Percentiles rank a stretch among this genome's conserved stretches.
Conservation (phyloP, 2,329 filamentous ascomycete genomes). For the Aureobasidium sp. region DNA sequence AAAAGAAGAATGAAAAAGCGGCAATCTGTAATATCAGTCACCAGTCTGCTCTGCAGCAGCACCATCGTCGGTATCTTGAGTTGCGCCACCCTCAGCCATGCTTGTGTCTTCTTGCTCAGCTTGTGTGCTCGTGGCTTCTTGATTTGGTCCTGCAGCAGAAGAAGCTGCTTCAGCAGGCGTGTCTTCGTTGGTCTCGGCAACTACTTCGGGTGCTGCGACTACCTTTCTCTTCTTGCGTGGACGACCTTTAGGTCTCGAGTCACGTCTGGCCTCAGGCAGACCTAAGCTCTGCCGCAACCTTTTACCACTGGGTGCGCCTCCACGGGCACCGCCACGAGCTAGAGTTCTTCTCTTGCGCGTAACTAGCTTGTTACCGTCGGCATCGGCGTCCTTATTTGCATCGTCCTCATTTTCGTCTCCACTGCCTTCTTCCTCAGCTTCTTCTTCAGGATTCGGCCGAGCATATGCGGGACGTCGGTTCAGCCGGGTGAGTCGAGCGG, state of each 20-base stretch:
- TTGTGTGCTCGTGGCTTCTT: neutral
- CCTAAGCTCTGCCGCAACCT: constrained; percentile 8
- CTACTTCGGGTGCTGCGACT: neutral
- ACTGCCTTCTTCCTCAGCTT: neutral
- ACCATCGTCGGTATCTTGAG: neutral
- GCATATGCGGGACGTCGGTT: constrained; percentile 1
- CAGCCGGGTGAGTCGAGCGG: neutral
- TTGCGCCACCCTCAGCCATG: neutral
- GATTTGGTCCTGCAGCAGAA: neutral
- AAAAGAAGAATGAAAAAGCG: neutral
- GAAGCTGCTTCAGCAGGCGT: neutral
- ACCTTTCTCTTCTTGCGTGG: constrained; percentile 8
- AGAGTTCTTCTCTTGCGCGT: constrained; percentile 5
- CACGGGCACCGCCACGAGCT: neutral
- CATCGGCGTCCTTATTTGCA: neutral
- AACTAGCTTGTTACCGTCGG: constrained; percentile 2
- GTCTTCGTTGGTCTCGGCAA: neutral
- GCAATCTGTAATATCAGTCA: neutral
- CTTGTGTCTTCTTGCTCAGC: neutral
- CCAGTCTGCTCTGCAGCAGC: neutral
- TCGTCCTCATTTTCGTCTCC: constrained; percentile 1
- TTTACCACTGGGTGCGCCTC: constrained; percentile 8
- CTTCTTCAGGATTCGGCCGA: neutral
- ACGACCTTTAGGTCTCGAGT: neutral
- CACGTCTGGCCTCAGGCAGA: constrained; percentile 1